Evolutionary conservation across 805 yeast genomes (phyloP), one percentile per base, ranked within the genome.

Genomic region (Zygosaccharomyces kombuchaensis): DNA sequence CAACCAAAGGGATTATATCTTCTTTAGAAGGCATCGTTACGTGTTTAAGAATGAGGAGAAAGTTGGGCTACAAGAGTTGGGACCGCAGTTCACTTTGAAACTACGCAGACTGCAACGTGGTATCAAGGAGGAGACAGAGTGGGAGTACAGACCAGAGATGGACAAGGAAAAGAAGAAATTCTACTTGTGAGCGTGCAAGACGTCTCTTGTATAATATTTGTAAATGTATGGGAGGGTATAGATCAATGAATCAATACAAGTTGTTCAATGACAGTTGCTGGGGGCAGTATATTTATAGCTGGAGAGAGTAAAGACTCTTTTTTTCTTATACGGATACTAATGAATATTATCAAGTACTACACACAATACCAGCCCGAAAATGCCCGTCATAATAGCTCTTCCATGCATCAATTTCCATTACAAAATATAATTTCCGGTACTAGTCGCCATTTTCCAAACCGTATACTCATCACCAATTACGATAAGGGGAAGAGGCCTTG

Each of bases 91-190:
- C 66, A 93, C 99, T 1, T 69, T 93, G 63, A 83, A 85, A 62
- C 70, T 93, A 55, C 80, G 96, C 66, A 76, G 98, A 60, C 72
- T 93, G 47, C 98, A 91, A 66, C 84, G 81, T 69, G 99, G 98
- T 43, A 76, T 93, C 58, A 82, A 82, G 60, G 95, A 88, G 55
- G 98, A 91, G 59, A 75, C 86, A 22, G 96, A 88, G 59, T 91
- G 98, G 97, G 97, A 93, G 67, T 96, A 89, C 69, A 80, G 87
- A 56, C 83, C 96, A 3, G 95, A 87, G 54, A 90, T 93, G 98
- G 98, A 93, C 66, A 84, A 84, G 59, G 97, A 91, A 66, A 91
- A 90, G 81, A 82, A 82, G 69, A 89, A 87, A 77, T 91, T 91
- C 64, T 84, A 88, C 62, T 70, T 91, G 55, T 91, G 71, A 59